Evolutionary conservation across 208 protist genomes (phyloP).

Genomic region (Leishmania martiniquensis): DNA sequence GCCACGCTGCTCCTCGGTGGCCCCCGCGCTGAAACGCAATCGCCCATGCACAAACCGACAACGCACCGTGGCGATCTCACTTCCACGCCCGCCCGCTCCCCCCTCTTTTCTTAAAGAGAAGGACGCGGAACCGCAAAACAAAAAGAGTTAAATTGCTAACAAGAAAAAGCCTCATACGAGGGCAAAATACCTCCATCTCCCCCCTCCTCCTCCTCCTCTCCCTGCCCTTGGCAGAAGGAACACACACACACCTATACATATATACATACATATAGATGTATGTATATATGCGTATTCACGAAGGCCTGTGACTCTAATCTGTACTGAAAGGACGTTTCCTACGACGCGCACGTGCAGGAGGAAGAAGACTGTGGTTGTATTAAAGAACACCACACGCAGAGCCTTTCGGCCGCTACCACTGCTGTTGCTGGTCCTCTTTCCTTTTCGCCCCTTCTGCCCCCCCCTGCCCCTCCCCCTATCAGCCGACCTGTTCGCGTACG

Average conservation of each 20-base stretch:
- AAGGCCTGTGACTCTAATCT: neutral
- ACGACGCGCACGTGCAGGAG: neutral
- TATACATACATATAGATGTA: too few species aligned
- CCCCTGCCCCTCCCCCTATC: neutral
- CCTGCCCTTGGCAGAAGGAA: neutral
- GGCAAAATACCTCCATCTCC: neutral
- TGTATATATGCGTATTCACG: too few species aligned
- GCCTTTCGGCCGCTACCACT: neutral
- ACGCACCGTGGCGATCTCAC: neutral
- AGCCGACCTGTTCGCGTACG: neutral
- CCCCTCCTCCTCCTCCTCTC: neutral
- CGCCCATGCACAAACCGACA: neutral
- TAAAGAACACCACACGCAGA: neutral
- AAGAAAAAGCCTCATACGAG: too few species aligned
- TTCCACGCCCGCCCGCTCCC: neutral
- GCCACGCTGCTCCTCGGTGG: neutral
- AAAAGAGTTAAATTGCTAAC: neutral
- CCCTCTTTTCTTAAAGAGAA: neutral
- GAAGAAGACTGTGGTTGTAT: neutral
- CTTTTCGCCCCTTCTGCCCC: neutral
- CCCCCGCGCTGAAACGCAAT: neutral
- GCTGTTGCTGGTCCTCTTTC: neutral
- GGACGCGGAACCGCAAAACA: neutral
- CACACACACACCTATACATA: neutral
- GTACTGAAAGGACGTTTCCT: neutral